These are phyloP conservation scores for Cercophora samala DNA, from an alignment of 495 filamentous ascomycete species.

Conservation along the genomic window DNA sequence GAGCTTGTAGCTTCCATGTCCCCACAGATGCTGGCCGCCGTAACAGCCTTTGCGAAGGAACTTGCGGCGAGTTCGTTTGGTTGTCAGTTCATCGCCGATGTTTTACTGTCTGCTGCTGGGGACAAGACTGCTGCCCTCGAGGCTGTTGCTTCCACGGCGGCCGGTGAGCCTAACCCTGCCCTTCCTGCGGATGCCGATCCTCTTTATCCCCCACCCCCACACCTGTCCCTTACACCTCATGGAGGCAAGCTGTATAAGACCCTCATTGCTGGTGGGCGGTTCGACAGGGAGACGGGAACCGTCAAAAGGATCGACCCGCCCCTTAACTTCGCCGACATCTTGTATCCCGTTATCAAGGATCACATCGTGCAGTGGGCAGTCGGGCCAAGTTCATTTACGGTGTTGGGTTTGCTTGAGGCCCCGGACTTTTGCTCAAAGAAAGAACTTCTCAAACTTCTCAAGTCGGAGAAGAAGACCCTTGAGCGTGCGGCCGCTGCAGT, in stretches of 20 bases:
- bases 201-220: slow-evolving; percentile 33
- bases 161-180: slow-evolving; percentile 53
- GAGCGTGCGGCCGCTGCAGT: slow-evolving; percentile 49
- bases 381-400: slow-evolving; percentile 74
- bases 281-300: slow-evolving; percentile 64
- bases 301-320: slow-evolving; percentile 68
- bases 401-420: slow-evolving; percentile 75
- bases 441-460: slow-evolving; percentile 62
- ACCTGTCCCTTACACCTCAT: slow-evolving; percentile 57
- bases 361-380: slow-evolving; percentile 83
- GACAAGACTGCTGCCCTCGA: slow-evolving; percentile 66
- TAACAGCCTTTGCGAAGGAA: slow-evolving; percentile 61
- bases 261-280: slow-evolving; percentile 80
- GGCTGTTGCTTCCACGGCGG: slow-evolving; percentile 67
- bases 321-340: slow-evolving; percentile 71
- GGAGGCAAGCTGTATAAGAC: slow-evolving; percentile 87
- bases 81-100: slow-evolving; percentile 79
- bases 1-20: slow-evolving; percentile 72
- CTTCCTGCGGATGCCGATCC: slow-evolving; percentile 40
- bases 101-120: slow-evolving; percentile 70
- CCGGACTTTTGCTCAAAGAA: slow-evolving; percentile 66
- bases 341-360: slow-evolving; percentile 73
- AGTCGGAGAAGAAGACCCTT: slow-evolving; percentile 53
- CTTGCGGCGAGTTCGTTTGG: slow-evolving; percentile 75
- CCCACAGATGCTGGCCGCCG: slow-evolving; percentile 63